Conservation (phyloP, 2,329 filamentous ascomycete genomes). For the Penicillium expansum region DNA sequence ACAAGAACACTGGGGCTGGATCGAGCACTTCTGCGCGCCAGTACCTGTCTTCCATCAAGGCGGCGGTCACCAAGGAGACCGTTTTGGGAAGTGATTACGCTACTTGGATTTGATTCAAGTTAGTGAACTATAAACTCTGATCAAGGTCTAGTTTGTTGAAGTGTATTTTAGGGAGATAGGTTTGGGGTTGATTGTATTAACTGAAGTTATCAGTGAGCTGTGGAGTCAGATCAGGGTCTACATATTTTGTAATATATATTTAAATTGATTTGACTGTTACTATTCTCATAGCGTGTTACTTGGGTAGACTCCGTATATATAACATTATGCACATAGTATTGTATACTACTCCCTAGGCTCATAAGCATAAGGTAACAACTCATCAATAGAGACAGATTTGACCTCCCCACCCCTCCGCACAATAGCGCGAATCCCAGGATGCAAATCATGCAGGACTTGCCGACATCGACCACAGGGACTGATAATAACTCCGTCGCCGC, state of each 20-base stretch:
- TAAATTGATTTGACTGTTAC: not conserved
- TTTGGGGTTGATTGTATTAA: constrained; percentile 19
- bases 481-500: constrained; percentile 17
- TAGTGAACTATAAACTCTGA: not conserved
- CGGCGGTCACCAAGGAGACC: constrained; percentile 26
- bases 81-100: constrained; percentile 24
- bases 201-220: constrained; percentile 3
- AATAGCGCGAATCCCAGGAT: constrained; percentile 26
- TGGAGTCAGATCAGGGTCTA: not conserved
- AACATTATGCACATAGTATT: not conserved
- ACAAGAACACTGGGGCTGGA: constrained; percentile 28
- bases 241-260: not conserved
- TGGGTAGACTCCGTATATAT: not conserved
- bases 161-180: constrained; percentile 20
- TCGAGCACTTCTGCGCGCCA: constrained; percentile 18
- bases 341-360: not conserved
- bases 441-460: constrained; percentile 28
- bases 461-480: constrained; percentile 31
- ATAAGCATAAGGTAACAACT: constrained; percentile 2
- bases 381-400: not conserved
- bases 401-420: constrained; percentile 9
- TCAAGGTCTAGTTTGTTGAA: too few relatives aligned
- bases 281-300: not conserved
- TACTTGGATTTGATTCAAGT: constrained; percentile 21
- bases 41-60: constrained; percentile 25